Conservation (phyloP, 768 basidiomycete genomes). For the Tulasnella sp. region DNA sequence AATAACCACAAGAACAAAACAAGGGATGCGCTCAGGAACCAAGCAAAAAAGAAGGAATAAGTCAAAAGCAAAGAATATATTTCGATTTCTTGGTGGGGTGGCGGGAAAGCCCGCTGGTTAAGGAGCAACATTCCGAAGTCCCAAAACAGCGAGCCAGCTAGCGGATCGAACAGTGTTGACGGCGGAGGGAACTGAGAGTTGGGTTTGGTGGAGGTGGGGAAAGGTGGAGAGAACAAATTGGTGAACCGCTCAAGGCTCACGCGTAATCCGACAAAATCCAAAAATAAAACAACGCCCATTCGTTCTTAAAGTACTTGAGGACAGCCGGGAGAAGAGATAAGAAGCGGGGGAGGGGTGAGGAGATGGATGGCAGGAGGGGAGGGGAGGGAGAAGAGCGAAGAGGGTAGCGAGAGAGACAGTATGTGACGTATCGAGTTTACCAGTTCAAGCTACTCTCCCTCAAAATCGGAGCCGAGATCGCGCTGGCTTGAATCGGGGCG, state of each 20-base stretch:
- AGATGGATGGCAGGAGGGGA: background rate
- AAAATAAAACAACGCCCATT: slow-evolving; percentile 10
- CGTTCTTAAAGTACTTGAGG: slow-evolving; percentile 2
- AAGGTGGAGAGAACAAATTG: background rate
- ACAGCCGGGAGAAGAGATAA: background rate
- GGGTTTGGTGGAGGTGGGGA: background rate
- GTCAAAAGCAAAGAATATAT: slow-evolving; percentile 15
- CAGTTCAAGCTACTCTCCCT: slow-evolving; percentile 83
- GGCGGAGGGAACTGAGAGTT: background rate
- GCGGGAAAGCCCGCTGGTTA: background rate
- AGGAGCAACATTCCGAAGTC: background rate
- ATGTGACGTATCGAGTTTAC: slow-evolving; percentile 41
- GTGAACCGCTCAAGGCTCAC: slow-evolving; percentile 13
- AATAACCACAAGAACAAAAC: background rate
- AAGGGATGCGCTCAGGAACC: background rate
- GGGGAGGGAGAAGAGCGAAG: background rate
- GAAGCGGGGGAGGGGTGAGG: background rate
- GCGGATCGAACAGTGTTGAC: background rate
- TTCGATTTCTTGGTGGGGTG: background rate
- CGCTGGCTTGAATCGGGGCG: slow-evolving; percentile 53
- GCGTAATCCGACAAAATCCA: background rate
- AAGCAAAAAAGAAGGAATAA: slow-evolving; percentile 13
- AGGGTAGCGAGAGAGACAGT: background rate
- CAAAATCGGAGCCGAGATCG: slow-evolving; percentile 73
- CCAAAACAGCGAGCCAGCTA: background rate